phyloP scores from a whole-genome alignment of 805 yeast species.

The Suhomyces canberraensis region DNA sequence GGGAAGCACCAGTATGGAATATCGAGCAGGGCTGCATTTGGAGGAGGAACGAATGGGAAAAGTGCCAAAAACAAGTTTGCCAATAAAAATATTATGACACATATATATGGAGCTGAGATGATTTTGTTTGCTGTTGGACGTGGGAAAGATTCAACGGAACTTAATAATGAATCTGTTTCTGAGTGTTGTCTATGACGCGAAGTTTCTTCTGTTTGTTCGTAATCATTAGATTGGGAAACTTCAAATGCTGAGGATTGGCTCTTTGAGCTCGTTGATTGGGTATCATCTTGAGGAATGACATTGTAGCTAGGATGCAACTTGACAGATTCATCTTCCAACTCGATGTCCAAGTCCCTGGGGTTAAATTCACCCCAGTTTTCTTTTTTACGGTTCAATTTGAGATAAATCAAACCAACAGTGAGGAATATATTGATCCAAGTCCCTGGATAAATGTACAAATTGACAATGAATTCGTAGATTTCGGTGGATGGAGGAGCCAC shows the following conservation, averaged over 20 bases:
- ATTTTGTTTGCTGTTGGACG: constrained; percentile 3
- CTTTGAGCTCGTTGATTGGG: no score
- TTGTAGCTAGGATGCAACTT: neutral
- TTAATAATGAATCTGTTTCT: constrained; percentile 4
- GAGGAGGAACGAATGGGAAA: constrained; percentile 58
- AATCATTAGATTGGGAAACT: neutral
- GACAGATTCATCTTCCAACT: constrained; percentile 6
- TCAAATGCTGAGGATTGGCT: neutral
- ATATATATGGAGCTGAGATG: constrained; percentile 28
- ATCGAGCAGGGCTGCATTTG: constrained; percentile 24
- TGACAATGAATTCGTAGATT: constrained; percentile 61
- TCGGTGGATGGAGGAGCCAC: constrained; percentile 61
- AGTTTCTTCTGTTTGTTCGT: neutral
- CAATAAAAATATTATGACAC: constrained; percentile 36
- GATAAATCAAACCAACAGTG: constrained; percentile 50
- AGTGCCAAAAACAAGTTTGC: constrained; percentile 51
- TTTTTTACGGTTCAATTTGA: constrained; percentile 35
- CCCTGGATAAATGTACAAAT: constrained; percentile 61
- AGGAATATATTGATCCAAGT: constrained; percentile 55
- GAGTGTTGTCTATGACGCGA: neutral
- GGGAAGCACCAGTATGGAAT: constrained; percentile 62
- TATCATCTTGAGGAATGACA: neutral
- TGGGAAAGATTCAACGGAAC: neutral
- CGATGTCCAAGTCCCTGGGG: constrained; percentile 6
- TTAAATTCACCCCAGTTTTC: constrained; percentile 12